These are phyloP conservation scores for Kwoniella shivajii DNA, from an alignment of 1,284 basidiomycete species.

Conservation along the genomic window DNA sequence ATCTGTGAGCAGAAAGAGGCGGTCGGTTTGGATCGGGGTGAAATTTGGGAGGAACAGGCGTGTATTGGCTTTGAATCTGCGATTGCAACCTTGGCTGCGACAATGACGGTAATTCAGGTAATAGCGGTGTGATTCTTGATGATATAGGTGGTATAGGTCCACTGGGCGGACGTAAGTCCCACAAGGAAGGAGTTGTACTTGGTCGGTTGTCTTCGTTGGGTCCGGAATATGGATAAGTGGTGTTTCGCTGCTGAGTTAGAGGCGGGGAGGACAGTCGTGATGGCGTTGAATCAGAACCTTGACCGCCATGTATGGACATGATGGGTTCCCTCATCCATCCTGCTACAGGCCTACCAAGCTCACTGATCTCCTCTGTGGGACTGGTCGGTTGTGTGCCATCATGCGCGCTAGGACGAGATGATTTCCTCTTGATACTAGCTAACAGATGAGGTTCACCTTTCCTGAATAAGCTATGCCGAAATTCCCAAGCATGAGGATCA, in stretches of 20 bases:
- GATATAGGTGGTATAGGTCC: neutral
- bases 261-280: constrained; percentile 1
- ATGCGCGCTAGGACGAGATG: constrained; percentile 32
- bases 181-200: constrained; percentile 6
- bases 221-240: constrained; percentile 7
- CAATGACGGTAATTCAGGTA: neutral
- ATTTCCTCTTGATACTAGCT: constrained; percentile 52
- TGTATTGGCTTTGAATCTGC: neutral
- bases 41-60: constrained; percentile 3
- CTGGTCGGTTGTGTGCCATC: constrained; percentile 26
- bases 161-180: constrained; percentile 12
- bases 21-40: constrained; percentile 21
- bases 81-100: neutral
- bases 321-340: constrained; percentile 36
- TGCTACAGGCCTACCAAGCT: constrained; percentile 22
- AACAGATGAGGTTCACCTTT: constrained; percentile 53
- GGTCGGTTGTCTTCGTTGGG: constrained; percentile 12
- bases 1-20: constrained; percentile 6
- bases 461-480: constrained; percentile 54
- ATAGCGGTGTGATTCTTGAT: constrained; percentile 7
- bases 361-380: constrained; percentile 29
- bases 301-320: no score
- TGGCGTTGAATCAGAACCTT: neutral
- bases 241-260: neutral
- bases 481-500: constrained; percentile 55